These are phyloP conservation scores for Colletotrichum theobromicola DNA, from an alignment of 2,329 filamentous ascomycete species.

Conservation along the genomic window DNA sequence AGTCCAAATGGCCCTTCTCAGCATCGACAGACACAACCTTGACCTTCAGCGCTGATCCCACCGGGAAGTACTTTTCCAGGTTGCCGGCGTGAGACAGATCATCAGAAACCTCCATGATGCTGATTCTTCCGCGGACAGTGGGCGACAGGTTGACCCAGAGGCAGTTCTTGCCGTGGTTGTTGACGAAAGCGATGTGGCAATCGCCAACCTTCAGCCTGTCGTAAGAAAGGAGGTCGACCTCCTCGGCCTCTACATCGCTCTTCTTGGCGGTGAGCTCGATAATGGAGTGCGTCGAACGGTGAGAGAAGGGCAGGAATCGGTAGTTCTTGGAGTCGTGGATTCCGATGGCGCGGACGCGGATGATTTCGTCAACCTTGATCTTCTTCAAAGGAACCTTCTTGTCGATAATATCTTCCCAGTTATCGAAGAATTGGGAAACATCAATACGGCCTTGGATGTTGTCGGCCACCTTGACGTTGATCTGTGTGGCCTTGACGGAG, in stretches of 20 bases:
- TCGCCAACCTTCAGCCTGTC: conserved; percentile 76
- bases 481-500: conserved; percentile 88
- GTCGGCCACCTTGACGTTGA: conserved; percentile 89
- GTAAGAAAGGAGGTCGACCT: conserved; percentile 64
- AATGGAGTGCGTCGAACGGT: conserved; percentile 80
- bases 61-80: conserved; percentile 79
- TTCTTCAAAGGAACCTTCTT: conserved; percentile 79
- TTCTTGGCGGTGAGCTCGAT: conserved; percentile 87
- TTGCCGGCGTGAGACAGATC: conserved; percentile 82
- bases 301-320: conserved; percentile 88
- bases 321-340: conserved; percentile 91
- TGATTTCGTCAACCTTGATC: conserved; percentile 73
- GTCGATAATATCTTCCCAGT: conserved; percentile 85
- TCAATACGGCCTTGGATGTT: conserved; percentile 93
- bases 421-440: conserved; percentile 87
- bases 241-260: conserved; percentile 60
- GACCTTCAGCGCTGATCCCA: conserved; percentile 87
- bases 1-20: conserved; percentile 77
- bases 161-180: conserved; percentile 81
- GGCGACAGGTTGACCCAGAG: conserved; percentile 93
- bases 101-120: conserved; percentile 83
- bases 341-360: conserved; percentile 81
- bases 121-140: conserved; percentile 83
- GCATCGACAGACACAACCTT: conserved; percentile 78
- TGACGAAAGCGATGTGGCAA: conserved; percentile 82